Base-by-base conservation (phyloP, 176 grass and related monocot species). In the Melocanna baccifera region DNA sequence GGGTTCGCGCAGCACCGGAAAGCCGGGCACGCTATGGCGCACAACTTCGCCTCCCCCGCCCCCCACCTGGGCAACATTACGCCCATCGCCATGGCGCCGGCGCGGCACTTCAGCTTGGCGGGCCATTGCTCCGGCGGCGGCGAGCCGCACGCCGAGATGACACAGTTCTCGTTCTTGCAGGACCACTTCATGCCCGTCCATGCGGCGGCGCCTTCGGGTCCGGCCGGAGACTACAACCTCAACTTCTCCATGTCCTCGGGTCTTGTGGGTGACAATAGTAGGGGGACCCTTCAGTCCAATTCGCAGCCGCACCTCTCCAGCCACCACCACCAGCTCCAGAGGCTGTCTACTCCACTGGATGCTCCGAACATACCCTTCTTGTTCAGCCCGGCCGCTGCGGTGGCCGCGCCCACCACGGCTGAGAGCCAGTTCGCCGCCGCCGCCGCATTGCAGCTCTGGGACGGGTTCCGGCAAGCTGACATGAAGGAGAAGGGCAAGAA, bases 261-360 rank as follows among this genome's bases (percentile, higher is more conserved):
- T 86, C 76, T 93, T 19, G 71, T 91, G 69, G 91, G 91, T 57
- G 81, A 94, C 89, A 94, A 87, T 50, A 89, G 80, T 62, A 97
- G 94, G 94, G 94, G 94, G 83, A 89, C 94, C 94, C 94, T 97
- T 97, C 94, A 97, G 94, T 97, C 94, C 94, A 97, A 97, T 97
- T 97, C 92, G 61, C 86, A 82, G 80, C 62, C 89, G 26, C 83
- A 91, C 37, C 72, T 91, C 68, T 86, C 89, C 67, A 74, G 82
- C 73, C 78, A 84, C 36, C 91, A 92, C 2, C 86, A 87, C 5
- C 66, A 91, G 43, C 89, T 86, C 48, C 93, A 93, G 73, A 86
- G 89, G 82, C 77, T 92, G 58, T 88, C 94, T 37, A 46, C 87
- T 68, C 51, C 85, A 53, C 56, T 97, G 66, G 94, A 97, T 58